Percentiles rank a stretch among this genome's conserved stretches.
These are phyloP conservation scores for Geum urbanum DNA, from an alignment of 306 rosid species.

Conservation along the genomic window DNA sequence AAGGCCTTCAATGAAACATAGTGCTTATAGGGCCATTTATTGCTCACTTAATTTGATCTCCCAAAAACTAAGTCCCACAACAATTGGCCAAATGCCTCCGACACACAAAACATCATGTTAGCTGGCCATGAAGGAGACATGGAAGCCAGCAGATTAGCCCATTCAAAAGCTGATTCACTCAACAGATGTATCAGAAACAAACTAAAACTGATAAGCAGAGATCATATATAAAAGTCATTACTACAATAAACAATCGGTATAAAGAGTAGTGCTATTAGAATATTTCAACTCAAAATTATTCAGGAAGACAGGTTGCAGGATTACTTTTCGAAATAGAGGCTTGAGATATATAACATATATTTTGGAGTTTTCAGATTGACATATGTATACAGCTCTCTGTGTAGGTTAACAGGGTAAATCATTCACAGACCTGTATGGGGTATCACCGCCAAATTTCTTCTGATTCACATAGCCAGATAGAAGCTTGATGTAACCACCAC, in stretches of 20 bases:
- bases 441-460: slow-evolving; percentile 79
- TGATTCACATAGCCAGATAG: slow-evolving; percentile 82
- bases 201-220: not conserved
- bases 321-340: not conserved
- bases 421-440: slow-evolving; percentile 65
- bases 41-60: not conserved
- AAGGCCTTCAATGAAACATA: not conserved
- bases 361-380: not conserved
- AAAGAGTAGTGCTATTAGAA: not conserved
- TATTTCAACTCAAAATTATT: not conserved
- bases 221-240: not conserved
- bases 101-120: not conserved
- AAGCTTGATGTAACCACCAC: slow-evolving; percentile 87
- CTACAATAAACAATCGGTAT: not conserved
- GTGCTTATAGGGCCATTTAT: not conserved
- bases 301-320: not conserved
- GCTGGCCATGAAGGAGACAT: not conserved
- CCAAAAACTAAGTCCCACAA: not conserved
- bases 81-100: not conserved
- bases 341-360: not conserved
- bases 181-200: not conserved
- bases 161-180: not conserved
- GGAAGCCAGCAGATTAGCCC: not conserved
- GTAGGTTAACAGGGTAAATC: not conserved
- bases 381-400: not conserved